phyloP scores from a whole-genome alignment of 345 rosid species.

The Citropsis articulata region DNA sequence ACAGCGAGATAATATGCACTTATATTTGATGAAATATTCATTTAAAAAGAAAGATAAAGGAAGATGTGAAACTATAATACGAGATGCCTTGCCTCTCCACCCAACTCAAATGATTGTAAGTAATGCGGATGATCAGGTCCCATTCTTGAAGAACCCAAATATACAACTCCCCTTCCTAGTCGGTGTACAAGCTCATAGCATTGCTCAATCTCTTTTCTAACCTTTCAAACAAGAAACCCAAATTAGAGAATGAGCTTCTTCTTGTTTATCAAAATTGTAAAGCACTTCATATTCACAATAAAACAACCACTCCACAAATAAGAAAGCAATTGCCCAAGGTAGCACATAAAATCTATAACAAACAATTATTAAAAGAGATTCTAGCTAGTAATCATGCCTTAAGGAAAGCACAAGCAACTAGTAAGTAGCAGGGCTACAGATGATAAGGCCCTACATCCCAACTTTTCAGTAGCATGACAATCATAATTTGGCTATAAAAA shows the following conservation, averaged over 20 bases:
- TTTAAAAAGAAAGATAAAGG: neutral
- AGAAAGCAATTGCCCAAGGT: neutral
- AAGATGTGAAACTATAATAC: neutral
- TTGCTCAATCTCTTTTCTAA: slow-evolving; percentile 66
- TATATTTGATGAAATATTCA: neutral
- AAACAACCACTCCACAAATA: neutral
- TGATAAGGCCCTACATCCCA: neutral
- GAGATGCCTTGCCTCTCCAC: slow-evolving; percentile 62
- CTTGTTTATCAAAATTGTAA: neutral
- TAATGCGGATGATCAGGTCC: slow-evolving; percentile 68
- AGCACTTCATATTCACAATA: neutral
- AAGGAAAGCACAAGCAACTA: neutral
- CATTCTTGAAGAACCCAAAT: slow-evolving; percentile 88
- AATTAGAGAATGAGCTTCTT: slow-evolving; percentile 19
- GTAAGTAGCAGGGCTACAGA: neutral
- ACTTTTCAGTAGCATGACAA: neutral
- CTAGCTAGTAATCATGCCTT: neutral
- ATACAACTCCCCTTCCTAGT: slow-evolving; percentile 81
- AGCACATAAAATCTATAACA: neutral
- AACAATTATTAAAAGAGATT: neutral
- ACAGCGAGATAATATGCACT: neutral
- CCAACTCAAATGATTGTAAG: slow-evolving; percentile 52
- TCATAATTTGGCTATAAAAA: neutral
- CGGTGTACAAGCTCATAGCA: slow-evolving; percentile 72
- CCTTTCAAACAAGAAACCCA: slow-evolving; percentile 45